Evolutionary conservation across 257 asterid genomes (phyloP).

Genomic region (Ilex asprella): DNA sequence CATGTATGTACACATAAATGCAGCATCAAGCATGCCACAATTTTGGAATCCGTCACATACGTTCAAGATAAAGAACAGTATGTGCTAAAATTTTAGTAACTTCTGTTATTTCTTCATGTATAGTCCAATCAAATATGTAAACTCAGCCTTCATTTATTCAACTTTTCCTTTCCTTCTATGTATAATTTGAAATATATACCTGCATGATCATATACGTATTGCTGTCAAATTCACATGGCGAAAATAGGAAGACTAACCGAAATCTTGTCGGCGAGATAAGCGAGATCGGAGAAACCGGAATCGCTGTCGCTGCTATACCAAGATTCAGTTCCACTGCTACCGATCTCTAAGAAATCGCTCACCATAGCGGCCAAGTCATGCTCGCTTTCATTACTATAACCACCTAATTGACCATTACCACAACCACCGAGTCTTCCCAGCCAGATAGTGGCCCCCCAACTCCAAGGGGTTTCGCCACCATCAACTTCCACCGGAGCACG

Average conservation of each 20-base stretch:
- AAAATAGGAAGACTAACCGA: constrained; percentile 22
- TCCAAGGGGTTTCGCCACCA: constrained; percentile 10
- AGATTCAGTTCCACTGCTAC: constrained; percentile 31
- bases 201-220: no score
- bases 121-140: no score
- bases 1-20: no score
- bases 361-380: constrained; percentile 39
- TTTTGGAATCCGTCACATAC: no score
- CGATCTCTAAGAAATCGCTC: constrained; percentile 32
- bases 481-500: constrained; percentile 22
- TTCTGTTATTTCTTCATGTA: no score
- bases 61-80: no score
- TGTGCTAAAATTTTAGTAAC: no score
- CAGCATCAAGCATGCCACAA: no score
- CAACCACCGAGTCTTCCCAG: constrained; percentile 16
- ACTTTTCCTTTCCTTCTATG: no score
- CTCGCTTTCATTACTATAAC: constrained; percentile 37
- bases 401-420: constrained; percentile 16
- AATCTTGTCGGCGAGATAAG: constrained; percentile 33
- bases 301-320: constrained; percentile 38
- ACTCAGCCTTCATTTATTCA: no score
- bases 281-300: constrained; percentile 34
- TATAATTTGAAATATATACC: no score
- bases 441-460: constrained; percentile 15
- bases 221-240: no score